Evolutionary conservation across 345 rosid species (phyloP).

Genomic region (Populus ilicifolia): DNA sequence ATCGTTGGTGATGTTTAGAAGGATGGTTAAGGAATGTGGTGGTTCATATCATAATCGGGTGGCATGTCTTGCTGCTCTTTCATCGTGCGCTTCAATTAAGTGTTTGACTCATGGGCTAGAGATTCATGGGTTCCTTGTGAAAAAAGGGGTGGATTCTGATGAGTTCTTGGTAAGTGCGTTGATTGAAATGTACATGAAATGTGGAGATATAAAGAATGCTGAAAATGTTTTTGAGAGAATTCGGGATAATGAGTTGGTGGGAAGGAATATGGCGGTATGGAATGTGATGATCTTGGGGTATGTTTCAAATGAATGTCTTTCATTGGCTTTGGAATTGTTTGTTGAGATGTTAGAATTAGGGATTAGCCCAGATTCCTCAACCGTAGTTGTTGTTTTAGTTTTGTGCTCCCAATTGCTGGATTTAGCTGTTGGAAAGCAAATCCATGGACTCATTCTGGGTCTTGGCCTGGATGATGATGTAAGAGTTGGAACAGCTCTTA

Average conservation of each 20-base stretch:
- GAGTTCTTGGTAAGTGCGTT: conserved; percentile 36
- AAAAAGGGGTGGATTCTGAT: conserved; percentile 27
- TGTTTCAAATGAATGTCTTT: conserved; percentile 26
- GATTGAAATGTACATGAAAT: conserved; percentile 48
- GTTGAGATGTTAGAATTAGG: conserved; percentile 35
- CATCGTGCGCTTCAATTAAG: conserved; percentile 32
- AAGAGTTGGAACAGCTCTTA: conserved; percentile 38
- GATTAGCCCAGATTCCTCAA: conserved; percentile 35
- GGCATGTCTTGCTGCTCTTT: conserved; percentile 34
- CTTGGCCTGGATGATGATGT: conserved; percentile 34
- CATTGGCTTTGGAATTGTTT: conserved; percentile 30
- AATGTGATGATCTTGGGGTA: conserved; percentile 46
- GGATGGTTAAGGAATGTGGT: conserved; percentile 26
- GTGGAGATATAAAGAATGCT: conserved; percentile 33
- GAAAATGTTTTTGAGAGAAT: conserved; percentile 26
- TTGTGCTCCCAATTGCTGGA: conserved; percentile 30
- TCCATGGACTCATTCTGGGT: conserved; percentile 29
- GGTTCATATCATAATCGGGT: conserved; percentile 19
- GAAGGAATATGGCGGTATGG: conserved; percentile 36
- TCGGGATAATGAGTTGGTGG: conserved; percentile 12
- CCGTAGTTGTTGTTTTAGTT: conserved; percentile 35
- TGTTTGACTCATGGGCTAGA: conserved; percentile 34
- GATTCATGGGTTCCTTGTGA: conserved; percentile 37
- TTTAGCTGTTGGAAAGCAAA: conserved; percentile 28
- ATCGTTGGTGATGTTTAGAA: conserved; percentile 26